Evolutionary conservation across 1,284 basidiomycete species (phyloP), one percentile per base, ranked within the genome.

Genomic region (Chalciporus sp.): DNA sequence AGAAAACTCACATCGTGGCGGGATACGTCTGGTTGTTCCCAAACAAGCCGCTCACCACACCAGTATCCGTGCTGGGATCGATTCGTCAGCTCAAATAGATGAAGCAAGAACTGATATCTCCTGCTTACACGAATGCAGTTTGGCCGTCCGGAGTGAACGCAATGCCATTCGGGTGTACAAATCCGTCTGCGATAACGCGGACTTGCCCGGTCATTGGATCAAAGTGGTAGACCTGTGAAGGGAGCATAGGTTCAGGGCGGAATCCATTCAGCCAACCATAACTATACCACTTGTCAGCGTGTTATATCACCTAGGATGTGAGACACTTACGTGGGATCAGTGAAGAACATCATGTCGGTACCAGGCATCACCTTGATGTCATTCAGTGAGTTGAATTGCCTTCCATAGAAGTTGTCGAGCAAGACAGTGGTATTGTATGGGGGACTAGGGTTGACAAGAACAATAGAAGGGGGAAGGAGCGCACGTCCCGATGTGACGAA

Each of bases 321-420:
- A n/a, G 26, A 1, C n/a, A 75, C 81, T 41, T 60, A 90, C 83
- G 71, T 74, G 9, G 79, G 77, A 65, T 92, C 91, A 0, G 85
- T 88, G 71, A 90, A 89, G 71, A 85, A 90, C 1, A 67, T 19
- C 9, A 90, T 65, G 46, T 79, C 80, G 14, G 81, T 81, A 47
- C 77, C 84, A 0, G 86, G 86, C 56, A 90, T 85, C 3, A 92
- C 74, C 62, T 88, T 90, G 53, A 87, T 74, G 64, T 94, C 91
- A 66, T 93, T 92, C 49, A 92, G 71, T 1, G 88, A 88, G 72
- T 89, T 91, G 74, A 92, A 94, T 63, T 92, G 88, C 10, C 87
- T 76, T 3, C 90, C 90, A 61, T 81, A 87, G 65, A 76, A 86
- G 70, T 87, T 90, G 73, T 90, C 84, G 52, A 89, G 65, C 14